Conservation (phyloP, 177 flowering plant species). For the Vitis hybrid region DNA sequence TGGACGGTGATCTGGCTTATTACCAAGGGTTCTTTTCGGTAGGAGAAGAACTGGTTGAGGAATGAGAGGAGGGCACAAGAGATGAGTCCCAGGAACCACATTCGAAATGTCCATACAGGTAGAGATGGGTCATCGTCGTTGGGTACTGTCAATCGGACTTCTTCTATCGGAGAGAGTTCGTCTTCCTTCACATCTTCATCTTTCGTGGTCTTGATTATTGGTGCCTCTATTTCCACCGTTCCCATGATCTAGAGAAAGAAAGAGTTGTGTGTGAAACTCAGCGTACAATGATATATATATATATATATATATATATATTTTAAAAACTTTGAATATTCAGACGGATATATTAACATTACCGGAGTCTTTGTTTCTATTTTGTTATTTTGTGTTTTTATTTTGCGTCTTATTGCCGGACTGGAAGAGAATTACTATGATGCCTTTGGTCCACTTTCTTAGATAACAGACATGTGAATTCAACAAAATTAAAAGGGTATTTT, state of each 20-base stretch:
- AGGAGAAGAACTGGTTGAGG: conserved; percentile 34
- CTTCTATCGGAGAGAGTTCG: conserved; percentile 14
- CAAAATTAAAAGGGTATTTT: too few species aligned
- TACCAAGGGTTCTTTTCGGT: conserved; percentile 19
- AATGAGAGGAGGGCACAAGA: conserved; percentile 27
- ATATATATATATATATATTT: too few species aligned
- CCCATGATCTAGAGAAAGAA: neutral
- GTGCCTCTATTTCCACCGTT: conserved; percentile 1
- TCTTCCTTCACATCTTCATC: neutral
- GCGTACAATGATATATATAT: too few species aligned
- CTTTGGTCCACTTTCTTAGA: too few species aligned
- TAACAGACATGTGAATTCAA: too few species aligned
- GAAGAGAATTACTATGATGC: too few species aligned
- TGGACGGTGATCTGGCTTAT: conserved; percentile 30
- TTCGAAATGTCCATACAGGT: conserved; percentile 27
- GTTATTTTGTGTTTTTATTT: too few species aligned
- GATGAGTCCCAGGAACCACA: conserved; percentile 30
- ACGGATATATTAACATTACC: too few species aligned
- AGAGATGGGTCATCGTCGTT: conserved; percentile 29
- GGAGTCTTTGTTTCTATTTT: too few species aligned
- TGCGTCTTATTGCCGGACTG: too few species aligned
- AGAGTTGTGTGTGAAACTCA: too few species aligned
- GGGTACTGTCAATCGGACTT: conserved; percentile 30
- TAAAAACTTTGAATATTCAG: too few species aligned
- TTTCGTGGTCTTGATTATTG: neutral